Base-by-base conservation (phyloP, 805 yeast genomes). In the Candida nanaspora region DNA sequence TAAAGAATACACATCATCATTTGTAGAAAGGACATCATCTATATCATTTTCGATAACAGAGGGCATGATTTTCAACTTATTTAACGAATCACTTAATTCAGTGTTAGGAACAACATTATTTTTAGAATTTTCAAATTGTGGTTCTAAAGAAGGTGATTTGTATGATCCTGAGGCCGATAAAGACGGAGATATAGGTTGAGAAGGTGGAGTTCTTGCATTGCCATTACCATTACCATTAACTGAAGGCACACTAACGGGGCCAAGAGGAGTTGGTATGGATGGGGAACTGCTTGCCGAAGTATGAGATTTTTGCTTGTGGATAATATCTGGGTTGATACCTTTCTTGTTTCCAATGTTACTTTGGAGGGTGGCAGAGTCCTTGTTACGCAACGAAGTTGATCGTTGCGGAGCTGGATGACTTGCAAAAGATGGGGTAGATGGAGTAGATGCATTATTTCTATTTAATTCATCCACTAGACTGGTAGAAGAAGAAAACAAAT, bases 21-120 rank as follows among this genome's bases (percentile, higher is more conserved):
- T 43, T 10, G 31, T 46, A 33, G 56, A 62, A 16, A 59, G 39
- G 2, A 57, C 57, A 25, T 57, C 59, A 46, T 60, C 65, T 15
- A 59, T 41, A 43, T 58, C 61, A 40, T 60, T 59, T 37, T 60
- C 65, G 19, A 53, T 51, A 10, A 60, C 55, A 3, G 62, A 48
- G 3, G 63, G 57, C 62, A 58, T 58, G 38, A 60, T 27, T 34
- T 50, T 55, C 44, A 60, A 42, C 36, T 53, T 58, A 20, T 42
- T 47, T 15, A 57, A 39, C 2, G 60, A 43, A 10, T 54, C 57
- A 14, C 42, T 40, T 8, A 57, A 32, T 10, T 58, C 62, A 3
- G 47, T 39, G 25, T 48, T 50, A 3, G 55, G 41, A 1, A 44
- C 21, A 3, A 40, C 21, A 21, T 35, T 41, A 21, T 11, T 22